A percentile compares a stretch with the other conserved stretches of the same genome.
Evolutionary conservation across 352 stramenopile genomes (phyloP).

Genomic region (Phytophthora fragariaefolia): DNA sequence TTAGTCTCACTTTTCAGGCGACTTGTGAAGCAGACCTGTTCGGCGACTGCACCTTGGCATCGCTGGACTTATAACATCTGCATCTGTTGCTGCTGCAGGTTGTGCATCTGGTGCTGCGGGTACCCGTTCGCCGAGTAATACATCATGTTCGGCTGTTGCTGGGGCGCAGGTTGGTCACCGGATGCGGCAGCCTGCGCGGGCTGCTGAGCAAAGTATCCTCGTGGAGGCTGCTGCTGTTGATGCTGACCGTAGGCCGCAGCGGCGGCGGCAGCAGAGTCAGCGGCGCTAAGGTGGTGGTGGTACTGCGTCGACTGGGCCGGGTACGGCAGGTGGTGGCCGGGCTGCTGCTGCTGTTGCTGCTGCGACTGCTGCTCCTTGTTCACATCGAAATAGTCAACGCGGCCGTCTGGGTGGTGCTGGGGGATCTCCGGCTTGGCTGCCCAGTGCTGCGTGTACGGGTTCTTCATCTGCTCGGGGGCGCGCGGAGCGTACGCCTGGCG

Average conservation of each 20-base stretch:
- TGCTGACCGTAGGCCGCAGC: slow-evolving; percentile 59
- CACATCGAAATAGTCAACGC: slow-evolving; percentile 79
- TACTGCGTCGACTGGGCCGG: slow-evolving; percentile 59
- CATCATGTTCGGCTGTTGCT: slow-evolving; percentile 63
- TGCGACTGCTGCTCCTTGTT: slow-evolving; percentile 60
- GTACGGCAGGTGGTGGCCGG: slow-evolving; percentile 59
- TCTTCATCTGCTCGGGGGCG: slow-evolving; percentile 52
- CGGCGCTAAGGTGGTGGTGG: slow-evolving; percentile 71
- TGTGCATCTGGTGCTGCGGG: slow-evolving; percentile 78
- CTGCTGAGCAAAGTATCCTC: slow-evolving; percentile 66
- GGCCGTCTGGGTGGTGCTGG: slow-evolving; percentile 45
- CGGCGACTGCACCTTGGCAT: slow-evolving; percentile 18
- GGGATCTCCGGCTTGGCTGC: slow-evolving; percentile 55
- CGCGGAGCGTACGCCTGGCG: slow-evolving; percentile 37
- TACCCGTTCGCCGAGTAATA: slow-evolving; percentile 76
- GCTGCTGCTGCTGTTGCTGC: slow-evolving; percentile 38
- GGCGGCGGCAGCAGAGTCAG: slow-evolving; percentile 63
- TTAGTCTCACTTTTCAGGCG: slow-evolving; percentile 27
- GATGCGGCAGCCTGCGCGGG: slow-evolving; percentile 26
- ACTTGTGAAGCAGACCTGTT: slow-evolving; percentile 35
- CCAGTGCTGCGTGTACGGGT: slow-evolving; percentile 73
- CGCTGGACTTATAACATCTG: slow-evolving; percentile 68
- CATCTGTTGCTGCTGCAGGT: slow-evolving; percentile 64
- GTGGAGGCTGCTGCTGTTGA: slow-evolving; percentile 47
- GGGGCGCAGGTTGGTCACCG: slow-evolving; percentile 32